Conservation (phyloP, 139 green algal species). For the Chlorella sp. region DNA sequence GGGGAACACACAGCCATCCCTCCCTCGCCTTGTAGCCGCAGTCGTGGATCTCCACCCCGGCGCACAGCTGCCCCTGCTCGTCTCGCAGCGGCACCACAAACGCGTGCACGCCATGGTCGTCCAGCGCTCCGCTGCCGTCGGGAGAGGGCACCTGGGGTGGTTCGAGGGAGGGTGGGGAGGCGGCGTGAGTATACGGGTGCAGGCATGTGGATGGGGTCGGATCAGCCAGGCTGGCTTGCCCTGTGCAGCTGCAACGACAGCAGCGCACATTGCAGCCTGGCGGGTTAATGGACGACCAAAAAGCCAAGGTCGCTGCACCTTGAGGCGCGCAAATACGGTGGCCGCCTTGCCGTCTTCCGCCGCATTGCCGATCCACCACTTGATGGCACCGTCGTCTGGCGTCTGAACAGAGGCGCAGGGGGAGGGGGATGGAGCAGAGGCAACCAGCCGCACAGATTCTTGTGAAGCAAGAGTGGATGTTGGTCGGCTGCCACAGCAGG, state of each 20-base stretch:
- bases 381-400: constrained; percentile 78
- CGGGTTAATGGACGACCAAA: too few relatives aligned
- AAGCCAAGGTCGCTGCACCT: constrained; percentile 31
- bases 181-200: background rate
- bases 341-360: constrained; percentile 77
- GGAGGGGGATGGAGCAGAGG: background rate
- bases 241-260: too few relatives aligned
- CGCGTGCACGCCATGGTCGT: constrained; percentile 88
- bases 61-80: constrained; percentile 47
- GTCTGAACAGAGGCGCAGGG: constrained; percentile 5
- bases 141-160: constrained; percentile 51
- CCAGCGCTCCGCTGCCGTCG: constrained; percentile 58
- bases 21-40: constrained; percentile 89
- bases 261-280: too few relatives aligned
- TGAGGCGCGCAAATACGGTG: constrained; percentile 86
- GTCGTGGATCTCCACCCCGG: constrained; percentile 91
- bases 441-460: background rate
- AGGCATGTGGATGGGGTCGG: too few relatives aligned
- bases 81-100: constrained; percentile 81
- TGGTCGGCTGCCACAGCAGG: too few relatives aligned
- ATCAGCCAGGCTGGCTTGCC: too few relatives aligned
- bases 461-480: background rate
- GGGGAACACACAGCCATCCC: background rate
- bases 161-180: background rate
- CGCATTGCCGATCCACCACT: constrained; percentile 82